Evolutionary conservation across 192 early-diverging fungal species (phyloP).

Genomic region (Chytriomyces sp.): DNA sequence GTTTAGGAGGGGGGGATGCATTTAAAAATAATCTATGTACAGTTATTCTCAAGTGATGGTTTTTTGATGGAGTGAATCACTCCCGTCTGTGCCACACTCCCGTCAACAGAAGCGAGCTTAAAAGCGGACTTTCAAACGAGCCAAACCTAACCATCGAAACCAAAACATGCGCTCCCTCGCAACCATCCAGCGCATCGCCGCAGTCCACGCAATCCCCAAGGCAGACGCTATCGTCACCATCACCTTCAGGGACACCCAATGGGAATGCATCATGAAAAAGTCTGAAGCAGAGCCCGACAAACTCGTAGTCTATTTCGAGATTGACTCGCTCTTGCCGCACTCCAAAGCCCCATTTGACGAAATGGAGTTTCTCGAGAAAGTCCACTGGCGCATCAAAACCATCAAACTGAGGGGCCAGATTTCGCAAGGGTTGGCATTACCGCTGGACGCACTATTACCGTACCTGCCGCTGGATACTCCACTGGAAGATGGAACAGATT

Average conservation of each 20-base stretch:
- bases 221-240: conserved; percentile 29
- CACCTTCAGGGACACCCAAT: conserved; percentile 6
- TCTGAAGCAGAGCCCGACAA: neutral
- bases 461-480: no score
- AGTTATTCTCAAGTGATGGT: no score
- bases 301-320: conserved; percentile 31
- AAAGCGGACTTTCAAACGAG: no score
- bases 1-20: no score
- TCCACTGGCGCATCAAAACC: conserved; percentile 20
- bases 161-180: conserved; percentile 12
- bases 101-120: no score
- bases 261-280: conserved; percentile 32
- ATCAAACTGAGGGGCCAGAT: conserved; percentile 32
- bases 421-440: conserved; percentile 29
- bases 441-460: neutral
- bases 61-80: no score
- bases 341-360: conserved; percentile 23
- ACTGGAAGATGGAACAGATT: conserved; percentile 15
- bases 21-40: no score
- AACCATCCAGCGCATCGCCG: conserved; percentile 24
- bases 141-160: no score
- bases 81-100: no score
- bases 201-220: conserved; percentile 10
- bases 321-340: conserved; percentile 27
- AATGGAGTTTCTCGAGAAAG: conserved; percentile 17